A percentile compares a stretch with the other conserved stretches of the same genome.
Conservation (phyloP, 2,329 filamentous ascomycete species). For the Fusarium cyanostomum region DNA sequence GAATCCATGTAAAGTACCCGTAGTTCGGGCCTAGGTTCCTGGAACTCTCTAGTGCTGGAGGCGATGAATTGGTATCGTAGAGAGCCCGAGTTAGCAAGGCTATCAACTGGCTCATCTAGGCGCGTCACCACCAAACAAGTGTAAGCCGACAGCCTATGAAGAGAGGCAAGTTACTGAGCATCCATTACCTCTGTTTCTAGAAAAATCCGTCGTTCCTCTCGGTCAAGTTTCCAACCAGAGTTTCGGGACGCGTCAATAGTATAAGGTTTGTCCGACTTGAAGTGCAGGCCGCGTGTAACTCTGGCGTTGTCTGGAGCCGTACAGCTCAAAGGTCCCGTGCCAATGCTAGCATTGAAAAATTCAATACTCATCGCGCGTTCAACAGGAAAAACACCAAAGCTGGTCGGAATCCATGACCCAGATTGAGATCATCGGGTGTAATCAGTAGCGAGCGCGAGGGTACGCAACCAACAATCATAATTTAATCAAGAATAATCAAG, state of each 20-base stretch:
- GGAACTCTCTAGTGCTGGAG: neutral
- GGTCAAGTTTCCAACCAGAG: neutral
- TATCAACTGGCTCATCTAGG: too few relatives aligned
- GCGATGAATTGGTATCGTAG: too few relatives aligned
- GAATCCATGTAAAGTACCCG: neutral
- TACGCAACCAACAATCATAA: neutral
- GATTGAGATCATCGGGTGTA: constrained; percentile 5
- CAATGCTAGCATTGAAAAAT: neutral
- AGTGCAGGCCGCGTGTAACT: constrained; percentile 16
- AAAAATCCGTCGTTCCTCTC: constrained; percentile 5
- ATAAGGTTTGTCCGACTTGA: constrained; percentile 9
- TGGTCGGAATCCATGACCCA: neutral
- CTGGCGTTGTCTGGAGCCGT: constrained; percentile 2
- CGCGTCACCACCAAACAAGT: too few relatives aligned
- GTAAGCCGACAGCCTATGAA: neutral
- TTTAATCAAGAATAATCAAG: neutral
- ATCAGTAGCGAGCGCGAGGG: neutral
- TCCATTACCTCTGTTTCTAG: constrained; percentile 4
- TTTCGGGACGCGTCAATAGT: neutral
- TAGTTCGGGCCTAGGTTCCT: neutral
- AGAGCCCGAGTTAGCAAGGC: too few relatives aligned
- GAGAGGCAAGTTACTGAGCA: neutral
- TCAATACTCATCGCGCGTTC: neutral
- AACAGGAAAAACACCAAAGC: neutral
- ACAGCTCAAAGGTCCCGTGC: neutral